Conservation (phyloP, 805 yeast species). For the Ogataea thermomethanolica region DNA sequence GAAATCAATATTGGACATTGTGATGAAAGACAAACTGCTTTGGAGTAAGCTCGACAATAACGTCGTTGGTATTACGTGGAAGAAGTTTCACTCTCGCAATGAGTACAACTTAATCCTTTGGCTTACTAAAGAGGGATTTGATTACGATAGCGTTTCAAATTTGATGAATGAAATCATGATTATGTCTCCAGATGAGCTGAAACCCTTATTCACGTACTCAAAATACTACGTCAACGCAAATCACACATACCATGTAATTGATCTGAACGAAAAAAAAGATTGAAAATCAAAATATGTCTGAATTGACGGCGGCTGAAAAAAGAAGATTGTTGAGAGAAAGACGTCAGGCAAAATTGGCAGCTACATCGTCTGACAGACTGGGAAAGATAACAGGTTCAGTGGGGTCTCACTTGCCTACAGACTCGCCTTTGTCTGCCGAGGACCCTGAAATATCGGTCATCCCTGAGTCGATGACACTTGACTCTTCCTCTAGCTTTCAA, state of each 20-base stretch:
- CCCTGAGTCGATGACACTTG: slow-evolving; percentile 7
- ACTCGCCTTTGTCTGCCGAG: slow-evolving; percentile 29
- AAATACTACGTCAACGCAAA: slow-evolving; percentile 19
- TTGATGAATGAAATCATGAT: slow-evolving; percentile 19
- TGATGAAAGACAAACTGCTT: slow-evolving; percentile 17
- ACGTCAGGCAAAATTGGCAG: slow-evolving; percentile 61
- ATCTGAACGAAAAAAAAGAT: slow-evolving; percentile 7
- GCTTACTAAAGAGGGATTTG: slow-evolving; percentile 18
- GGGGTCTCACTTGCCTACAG: slow-evolving; percentile 35
- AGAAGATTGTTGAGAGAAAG: slow-evolving; percentile 57
- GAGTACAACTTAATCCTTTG: slow-evolving; percentile 16
- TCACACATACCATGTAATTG: slow-evolving; percentile 16
- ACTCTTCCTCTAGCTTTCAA: slow-evolving; percentile 2
- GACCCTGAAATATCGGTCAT: slow-evolving; percentile 27
- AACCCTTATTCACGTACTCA: slow-evolving; percentile 18
- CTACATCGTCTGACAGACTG: slow-evolving; percentile 49
- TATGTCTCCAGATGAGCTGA: slow-evolving; percentile 14
- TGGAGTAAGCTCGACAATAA: slow-evolving; percentile 20
- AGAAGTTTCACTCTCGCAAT: slow-evolving; percentile 8
- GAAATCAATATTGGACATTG: slow-evolving; percentile 14
- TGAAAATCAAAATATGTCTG: slow-evolving; percentile 31
- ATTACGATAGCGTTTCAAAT: slow-evolving; percentile 11
- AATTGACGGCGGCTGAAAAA: slow-evolving; percentile 52
- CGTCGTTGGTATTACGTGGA: slow-evolving; percentile 21
- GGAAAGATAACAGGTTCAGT: slow-evolving; percentile 44